Conservation (phyloP, 1,284 basidiomycete genomes). For the Sphaerobolus stellatus region DNA sequence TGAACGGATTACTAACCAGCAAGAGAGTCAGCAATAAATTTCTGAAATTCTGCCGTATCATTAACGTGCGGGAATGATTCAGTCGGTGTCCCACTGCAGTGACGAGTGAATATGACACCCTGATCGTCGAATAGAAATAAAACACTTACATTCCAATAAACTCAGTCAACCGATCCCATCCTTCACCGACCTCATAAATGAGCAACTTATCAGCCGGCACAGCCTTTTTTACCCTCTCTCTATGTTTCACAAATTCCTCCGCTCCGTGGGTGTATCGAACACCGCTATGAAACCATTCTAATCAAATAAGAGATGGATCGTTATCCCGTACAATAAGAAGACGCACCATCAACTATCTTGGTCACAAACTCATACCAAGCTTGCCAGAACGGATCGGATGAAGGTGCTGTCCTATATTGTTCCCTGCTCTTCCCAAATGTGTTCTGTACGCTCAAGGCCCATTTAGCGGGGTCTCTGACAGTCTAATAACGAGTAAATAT, state of each 20-base stretch:
- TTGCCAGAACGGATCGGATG: neutral
- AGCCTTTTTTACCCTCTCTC: neutral
- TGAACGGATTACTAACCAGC: too few relatives aligned
- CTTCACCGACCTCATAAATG: slow-evolving; percentile 8
- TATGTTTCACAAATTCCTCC: slow-evolving; percentile 1
- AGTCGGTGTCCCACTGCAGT: neutral
- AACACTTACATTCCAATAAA: slow-evolving; percentile 5
- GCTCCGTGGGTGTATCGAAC: neutral
- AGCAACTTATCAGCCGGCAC: slow-evolving; percentile 3
- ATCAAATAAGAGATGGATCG: neutral
- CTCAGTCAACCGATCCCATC: slow-evolving; percentile 4
- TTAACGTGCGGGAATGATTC: slow-evolving; percentile 1
- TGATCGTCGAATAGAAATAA: too few relatives aligned
- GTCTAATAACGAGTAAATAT: neutral
- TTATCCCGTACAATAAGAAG: neutral
- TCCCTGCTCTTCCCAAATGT: neutral
- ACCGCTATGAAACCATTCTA: neutral
- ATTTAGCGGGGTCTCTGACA: slow-evolving; percentile 3
- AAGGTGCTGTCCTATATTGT: neutral
- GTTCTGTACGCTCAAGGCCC: neutral
- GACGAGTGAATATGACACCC: neutral
- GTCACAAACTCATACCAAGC: neutral
- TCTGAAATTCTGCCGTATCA: neutral
- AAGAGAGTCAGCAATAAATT: too few relatives aligned
- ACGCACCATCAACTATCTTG: neutral